Percentiles rank a stretch among this genome's conserved stretches.
phyloP scores from a whole-genome alignment of 495 filamentous ascomycete genomes.

The Penicillium malachiteum region DNA sequence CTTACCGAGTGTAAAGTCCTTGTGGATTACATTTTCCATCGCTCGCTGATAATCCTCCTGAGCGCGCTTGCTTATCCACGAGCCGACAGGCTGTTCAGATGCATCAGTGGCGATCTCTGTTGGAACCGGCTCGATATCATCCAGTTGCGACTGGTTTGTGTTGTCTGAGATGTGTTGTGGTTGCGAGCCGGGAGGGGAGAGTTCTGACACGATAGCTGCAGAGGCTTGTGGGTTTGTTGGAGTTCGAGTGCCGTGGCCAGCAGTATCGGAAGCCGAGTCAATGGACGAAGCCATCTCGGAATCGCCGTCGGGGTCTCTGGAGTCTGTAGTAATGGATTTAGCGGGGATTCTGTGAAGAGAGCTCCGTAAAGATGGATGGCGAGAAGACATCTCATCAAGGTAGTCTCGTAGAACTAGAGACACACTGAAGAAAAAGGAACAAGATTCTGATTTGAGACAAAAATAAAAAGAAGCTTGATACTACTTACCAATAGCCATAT shows the following conservation, averaged over 20 bases:
- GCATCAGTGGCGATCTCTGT: background rate
- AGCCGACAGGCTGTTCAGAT: conserved; percentile 44
- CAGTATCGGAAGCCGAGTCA: conserved; percentile 38
- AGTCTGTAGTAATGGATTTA: conserved; percentile 12
- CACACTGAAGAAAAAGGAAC: no score
- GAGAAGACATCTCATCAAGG: background rate
- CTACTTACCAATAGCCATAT: conserved; percentile 24
- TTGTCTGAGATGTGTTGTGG: conserved; percentile 22
- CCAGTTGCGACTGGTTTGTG: conserved; percentile 2
- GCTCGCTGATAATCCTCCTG: conserved; percentile 60
- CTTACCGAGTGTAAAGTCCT: conserved; percentile 48
- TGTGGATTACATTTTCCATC: conserved; percentile 48
- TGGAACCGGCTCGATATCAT: background rate
- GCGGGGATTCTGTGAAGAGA: background rate
- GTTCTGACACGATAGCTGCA: conserved; percentile 33
- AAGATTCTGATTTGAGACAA: no score
- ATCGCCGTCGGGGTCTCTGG: conserved; percentile 53
- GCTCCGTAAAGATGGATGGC: background rate
- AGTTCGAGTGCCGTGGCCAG: conserved; percentile 34
- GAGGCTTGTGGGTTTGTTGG: conserved; percentile 28
- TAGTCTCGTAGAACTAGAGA: no score
- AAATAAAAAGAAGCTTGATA: background rate
- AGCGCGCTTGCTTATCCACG: conserved; percentile 60
- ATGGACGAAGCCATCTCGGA: conserved; percentile 57
- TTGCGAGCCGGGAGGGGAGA: conserved; percentile 58